phyloP scores from a whole-genome alignment of 2,329 filamentous ascomycete species.

The Calycina herbarum region DNA sequence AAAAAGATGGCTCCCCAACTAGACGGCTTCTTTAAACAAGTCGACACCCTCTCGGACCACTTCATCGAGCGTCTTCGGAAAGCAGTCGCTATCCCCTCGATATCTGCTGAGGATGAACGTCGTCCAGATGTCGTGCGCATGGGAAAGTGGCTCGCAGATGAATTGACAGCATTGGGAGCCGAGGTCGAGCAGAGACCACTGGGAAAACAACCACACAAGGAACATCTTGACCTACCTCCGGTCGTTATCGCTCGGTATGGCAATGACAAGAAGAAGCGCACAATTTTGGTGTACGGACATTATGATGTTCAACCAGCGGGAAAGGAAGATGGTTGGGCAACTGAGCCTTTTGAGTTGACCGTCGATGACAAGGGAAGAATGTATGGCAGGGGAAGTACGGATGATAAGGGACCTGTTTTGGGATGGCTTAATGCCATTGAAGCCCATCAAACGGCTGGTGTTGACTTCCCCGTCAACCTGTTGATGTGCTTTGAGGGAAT shows the following conservation, averaged over 20 bases:
- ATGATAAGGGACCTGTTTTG: slow-evolving; percentile 96
- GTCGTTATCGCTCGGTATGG: slow-evolving; percentile 92
- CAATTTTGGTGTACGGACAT: slow-evolving; percentile 95
- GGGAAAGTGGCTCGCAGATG: slow-evolving; percentile 83
- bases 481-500: slow-evolving; percentile 99
- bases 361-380: slow-evolving; percentile 91
- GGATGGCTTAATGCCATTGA: slow-evolving; percentile 99
- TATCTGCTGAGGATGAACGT: slow-evolving; percentile 87
- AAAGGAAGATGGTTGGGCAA: slow-evolving; percentile 92
- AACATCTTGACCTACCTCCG: slow-evolving; percentile 87
- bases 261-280: slow-evolving; percentile 87
- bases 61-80: slow-evolving; percentile 90
- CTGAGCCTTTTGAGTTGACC: slow-evolving; percentile 86
- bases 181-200: slow-evolving; percentile 82
- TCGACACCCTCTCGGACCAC: slow-evolving; percentile 73
- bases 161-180: slow-evolving; percentile 82
- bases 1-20: slow-evolving; percentile 81
- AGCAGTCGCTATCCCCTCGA: slow-evolving; percentile 93
- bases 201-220: slow-evolving; percentile 89
- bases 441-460: slow-evolving; percentile 89
- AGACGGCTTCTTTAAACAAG: slow-evolving; percentile 89
- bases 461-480: slow-evolving; percentile 95
- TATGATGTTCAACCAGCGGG: slow-evolving; percentile 97
- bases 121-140: slow-evolving; percentile 93
- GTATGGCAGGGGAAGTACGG: slow-evolving; percentile 93